These are phyloP conservation scores for Lentinus polychrous DNA, from an alignment of 1,284 basidiomycete species.

Conservation along the genomic window DNA sequence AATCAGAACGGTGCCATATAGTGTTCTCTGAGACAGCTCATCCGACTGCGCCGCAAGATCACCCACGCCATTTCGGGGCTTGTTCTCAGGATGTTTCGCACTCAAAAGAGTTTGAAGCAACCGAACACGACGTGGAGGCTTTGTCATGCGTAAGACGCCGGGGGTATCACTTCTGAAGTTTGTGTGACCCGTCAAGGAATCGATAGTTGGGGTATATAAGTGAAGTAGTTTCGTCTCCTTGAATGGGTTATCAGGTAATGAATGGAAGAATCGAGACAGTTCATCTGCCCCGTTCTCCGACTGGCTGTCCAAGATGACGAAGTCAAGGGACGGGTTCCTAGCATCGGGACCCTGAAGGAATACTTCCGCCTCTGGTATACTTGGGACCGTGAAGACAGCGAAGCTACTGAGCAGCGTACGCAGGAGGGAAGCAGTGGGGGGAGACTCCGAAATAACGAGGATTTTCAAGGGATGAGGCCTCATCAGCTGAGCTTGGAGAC, in stretches of 20 bases:
- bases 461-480: slow-evolving; percentile 40
- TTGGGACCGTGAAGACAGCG: slow-evolving; percentile 34
- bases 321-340: slow-evolving; percentile 40
- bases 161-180: slow-evolving; percentile 43
- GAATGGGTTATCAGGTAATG: slow-evolving; percentile 31
- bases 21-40: slow-evolving; percentile 40
- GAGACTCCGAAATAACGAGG: slow-evolving; percentile 52
- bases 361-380: slow-evolving; percentile 39
- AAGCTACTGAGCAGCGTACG: slow-evolving; percentile 52
- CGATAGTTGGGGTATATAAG: slow-evolving; percentile 61
- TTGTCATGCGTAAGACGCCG: slow-evolving; percentile 62
- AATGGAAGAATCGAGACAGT: slow-evolving; percentile 39
- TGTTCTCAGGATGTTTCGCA: slow-evolving; percentile 44
- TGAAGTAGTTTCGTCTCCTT: slow-evolving; percentile 57
- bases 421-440: slow-evolving; percentile 48
- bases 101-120: slow-evolving; percentile 56
- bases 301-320: slow-evolving; percentile 60
- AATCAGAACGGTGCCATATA: slow-evolving; percentile 60
- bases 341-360: slow-evolving; percentile 30
- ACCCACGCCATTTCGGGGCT: slow-evolving; percentile 28
- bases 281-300: slow-evolving; percentile 50
- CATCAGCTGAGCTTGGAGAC: slow-evolving; percentile 36
- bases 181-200: slow-evolving; percentile 40
- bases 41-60: slow-evolving; percentile 39
- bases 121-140: slow-evolving; percentile 54